Conservation (phyloP, 2,329 filamentous ascomycete species). For the Nigrospora sphaerica region DNA sequence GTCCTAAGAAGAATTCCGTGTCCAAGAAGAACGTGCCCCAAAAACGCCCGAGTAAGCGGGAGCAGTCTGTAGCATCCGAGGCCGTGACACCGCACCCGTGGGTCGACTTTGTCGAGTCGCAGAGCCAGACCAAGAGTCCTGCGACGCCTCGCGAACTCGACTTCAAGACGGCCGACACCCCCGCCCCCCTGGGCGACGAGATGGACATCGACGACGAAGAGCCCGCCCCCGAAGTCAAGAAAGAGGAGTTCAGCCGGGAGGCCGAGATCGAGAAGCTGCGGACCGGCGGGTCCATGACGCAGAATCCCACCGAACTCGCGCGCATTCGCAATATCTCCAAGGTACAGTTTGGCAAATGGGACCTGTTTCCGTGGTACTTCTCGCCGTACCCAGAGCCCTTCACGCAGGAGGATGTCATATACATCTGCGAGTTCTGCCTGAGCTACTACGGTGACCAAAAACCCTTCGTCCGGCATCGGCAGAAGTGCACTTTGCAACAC, state of each 20-base stretch:
- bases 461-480: slow-evolving; percentile 76
- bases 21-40: slow-evolving; percentile 46
- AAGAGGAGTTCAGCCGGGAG: slow-evolving; percentile 63
- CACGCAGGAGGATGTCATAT: slow-evolving; percentile 81
- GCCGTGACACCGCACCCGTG: slow-evolving; percentile 47
- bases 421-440: slow-evolving; percentile 95
- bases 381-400: slow-evolving; percentile 91
- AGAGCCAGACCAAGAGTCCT: slow-evolving; percentile 35
- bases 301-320: slow-evolving; percentile 94
- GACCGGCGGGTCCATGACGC: slow-evolving; percentile 95
- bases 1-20: slow-evolving; percentile 43
- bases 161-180: slow-evolving; percentile 36
- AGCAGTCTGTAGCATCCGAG: slow-evolving; percentile 47
- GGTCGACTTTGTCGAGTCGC: slow-evolving; percentile 44
- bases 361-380: slow-evolving; percentile 98
- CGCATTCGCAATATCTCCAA: slow-evolving; percentile 91
- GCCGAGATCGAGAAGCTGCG: slow-evolving; percentile 95
- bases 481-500: slow-evolving; percentile 85
- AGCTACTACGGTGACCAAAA: slow-evolving; percentile 81
- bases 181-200: slow-evolving; percentile 35
- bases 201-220: slow-evolving; percentile 49
- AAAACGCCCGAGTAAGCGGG: slow-evolving; percentile 47
- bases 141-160: slow-evolving; percentile 36
- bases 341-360: slow-evolving; percentile 86
- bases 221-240: slow-evolving; percentile 29